Percentiles rank a stretch among this genome's conserved stretches.
phyloP scores from a whole-genome alignment of 164 flowering plant genomes.

The Aristolochia fimbriata region DNA sequence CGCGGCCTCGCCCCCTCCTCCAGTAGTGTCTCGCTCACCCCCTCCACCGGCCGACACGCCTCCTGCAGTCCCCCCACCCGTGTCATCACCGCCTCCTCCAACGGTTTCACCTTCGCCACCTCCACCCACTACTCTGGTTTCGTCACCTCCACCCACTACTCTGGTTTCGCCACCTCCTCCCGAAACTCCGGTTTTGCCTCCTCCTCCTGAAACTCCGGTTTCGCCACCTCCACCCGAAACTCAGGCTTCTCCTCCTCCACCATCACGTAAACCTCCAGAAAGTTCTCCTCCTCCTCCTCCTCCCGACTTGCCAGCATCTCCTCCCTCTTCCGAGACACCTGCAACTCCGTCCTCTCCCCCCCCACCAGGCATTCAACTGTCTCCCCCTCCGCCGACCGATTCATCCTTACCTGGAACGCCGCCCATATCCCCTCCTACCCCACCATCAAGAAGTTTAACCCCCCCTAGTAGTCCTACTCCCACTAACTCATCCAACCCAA shows the following conservation, averaged over 20 bases:
- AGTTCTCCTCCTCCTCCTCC: constrained; percentile 8
- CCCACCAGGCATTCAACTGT: background rate
- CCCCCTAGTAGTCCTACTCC: constrained; percentile 5
- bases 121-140: background rate
- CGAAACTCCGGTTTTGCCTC: constrained; percentile 6
- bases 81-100: constrained; percentile 11
- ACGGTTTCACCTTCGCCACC: constrained; percentile 6
- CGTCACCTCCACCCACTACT: background rate
- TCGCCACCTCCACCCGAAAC: constrained; percentile 9
- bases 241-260: constrained; percentile 1
- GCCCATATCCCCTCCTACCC: constrained; percentile 22
- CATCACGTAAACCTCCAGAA: constrained; percentile 4
- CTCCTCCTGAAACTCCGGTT: constrained; percentile 7
- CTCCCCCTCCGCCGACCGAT: constrained; percentile 13
- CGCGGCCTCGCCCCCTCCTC: constrained; percentile 5
- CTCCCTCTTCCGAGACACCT: constrained; percentile 4
- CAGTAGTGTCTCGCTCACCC: constrained; percentile 19
- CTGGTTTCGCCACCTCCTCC: constrained; percentile 6
- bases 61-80: constrained; percentile 8
- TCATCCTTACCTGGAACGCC: constrained; percentile 15
- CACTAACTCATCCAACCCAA: constrained; percentile 25
- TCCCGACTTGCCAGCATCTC: constrained; percentile 11
- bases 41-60: constrained; percentile 19
- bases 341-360: constrained; percentile 1
- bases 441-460: constrained; percentile 10